phyloP scores from a whole-genome alignment of 305 asterid genomes.

The Fraxinus albicans region DNA sequence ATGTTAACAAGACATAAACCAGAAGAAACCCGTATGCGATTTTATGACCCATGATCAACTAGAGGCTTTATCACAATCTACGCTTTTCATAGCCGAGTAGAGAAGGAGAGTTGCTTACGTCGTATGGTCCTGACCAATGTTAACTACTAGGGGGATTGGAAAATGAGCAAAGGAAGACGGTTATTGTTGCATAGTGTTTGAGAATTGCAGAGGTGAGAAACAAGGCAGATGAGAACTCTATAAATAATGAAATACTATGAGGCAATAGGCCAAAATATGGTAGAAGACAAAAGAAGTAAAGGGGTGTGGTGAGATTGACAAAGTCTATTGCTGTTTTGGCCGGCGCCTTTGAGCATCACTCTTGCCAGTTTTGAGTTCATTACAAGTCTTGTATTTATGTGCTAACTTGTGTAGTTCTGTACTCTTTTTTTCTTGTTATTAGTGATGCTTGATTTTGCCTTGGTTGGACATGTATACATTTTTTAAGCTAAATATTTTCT shows the following conservation, averaged over 20 bases:
- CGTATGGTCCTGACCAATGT: neutral
- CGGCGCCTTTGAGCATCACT: neutral
- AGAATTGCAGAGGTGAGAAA: neutral
- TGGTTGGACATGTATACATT: neutral
- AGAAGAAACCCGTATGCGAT: neutral
- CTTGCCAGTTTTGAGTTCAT: neutral
- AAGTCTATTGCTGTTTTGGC: neutral
- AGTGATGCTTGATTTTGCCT: neutral
- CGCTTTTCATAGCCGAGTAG: neutral
- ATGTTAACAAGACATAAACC: neutral
- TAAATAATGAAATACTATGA: neutral
- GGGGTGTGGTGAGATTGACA: neutral
- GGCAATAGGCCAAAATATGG: neutral
- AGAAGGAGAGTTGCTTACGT: neutral
- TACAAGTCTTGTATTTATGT: neutral
- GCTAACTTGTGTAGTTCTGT: neutral
- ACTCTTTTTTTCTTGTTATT: neutral
- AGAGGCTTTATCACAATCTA: neutral
- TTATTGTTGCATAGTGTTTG: neutral
- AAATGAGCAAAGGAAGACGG: neutral
- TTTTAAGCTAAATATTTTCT: neutral
- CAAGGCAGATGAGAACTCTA: neutral
- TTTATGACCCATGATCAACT: neutral
- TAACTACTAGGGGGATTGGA: neutral
- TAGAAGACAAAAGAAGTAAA: neutral